These are phyloP conservation scores for Lodderomyces elongisporus DNA, from an alignment of 1,139 yeast species.

Conservation along the genomic window DNA sequence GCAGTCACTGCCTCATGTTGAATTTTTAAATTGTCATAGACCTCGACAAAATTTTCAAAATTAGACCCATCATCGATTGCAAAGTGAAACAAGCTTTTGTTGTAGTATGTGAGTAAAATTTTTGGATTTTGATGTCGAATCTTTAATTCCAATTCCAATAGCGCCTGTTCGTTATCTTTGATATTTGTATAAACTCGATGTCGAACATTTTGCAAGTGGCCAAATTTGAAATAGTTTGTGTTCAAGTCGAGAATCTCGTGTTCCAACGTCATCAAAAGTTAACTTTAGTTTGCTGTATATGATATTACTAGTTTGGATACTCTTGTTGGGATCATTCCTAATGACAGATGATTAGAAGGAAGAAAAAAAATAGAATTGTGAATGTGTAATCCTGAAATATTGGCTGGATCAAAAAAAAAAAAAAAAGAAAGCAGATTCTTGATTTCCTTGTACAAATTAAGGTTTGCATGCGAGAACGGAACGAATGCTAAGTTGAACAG, in stretches of 20 bases:
- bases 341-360: too few species aligned
- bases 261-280: constrained; percentile 18
- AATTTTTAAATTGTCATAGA: not conserved
- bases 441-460: too few species aligned
- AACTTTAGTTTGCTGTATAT: too few species aligned
- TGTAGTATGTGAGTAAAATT: constrained; percentile 52
- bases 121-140: constrained; percentile 49
- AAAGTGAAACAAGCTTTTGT: constrained; percentile 58
- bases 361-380: too few species aligned
- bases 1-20: constrained; percentile 13
- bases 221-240: constrained; percentile 41
- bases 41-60: not conserved
- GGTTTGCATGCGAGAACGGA: too few species aligned
- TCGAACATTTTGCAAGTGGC: constrained; percentile 29
- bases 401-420: too few species aligned
- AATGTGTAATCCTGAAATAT: too few species aligned
- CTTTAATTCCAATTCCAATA: constrained; percentile 57
- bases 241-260: constrained; percentile 23
- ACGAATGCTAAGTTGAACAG: too few species aligned
- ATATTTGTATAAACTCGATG: constrained; percentile 32
- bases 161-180: constrained; percentile 30
- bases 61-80: constrained; percentile 34
- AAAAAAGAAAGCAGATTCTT: too few species aligned
- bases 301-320: too few species aligned
- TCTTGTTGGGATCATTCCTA: too few species aligned